Conservation (phyloP, 352 stramenopile species). For the Salisapilia sapeloensis region DNA sequence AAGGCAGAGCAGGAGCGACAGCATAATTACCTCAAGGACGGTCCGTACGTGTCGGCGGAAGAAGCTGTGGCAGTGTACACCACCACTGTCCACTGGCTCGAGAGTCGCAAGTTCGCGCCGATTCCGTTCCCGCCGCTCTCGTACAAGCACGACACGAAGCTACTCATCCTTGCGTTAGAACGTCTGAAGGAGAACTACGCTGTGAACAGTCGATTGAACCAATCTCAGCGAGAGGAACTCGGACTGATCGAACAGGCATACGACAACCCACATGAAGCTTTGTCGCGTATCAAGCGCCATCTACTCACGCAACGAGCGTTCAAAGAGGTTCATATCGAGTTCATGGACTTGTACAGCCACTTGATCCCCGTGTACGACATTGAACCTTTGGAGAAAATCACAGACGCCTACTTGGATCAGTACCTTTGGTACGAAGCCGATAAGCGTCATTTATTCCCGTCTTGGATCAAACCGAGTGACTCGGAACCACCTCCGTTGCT, state of each 20-base stretch:
- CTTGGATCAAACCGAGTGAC: constrained; percentile 99
- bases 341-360: constrained; percentile 99
- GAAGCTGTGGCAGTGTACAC: constrained; percentile 99
- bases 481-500: constrained; percentile 96
- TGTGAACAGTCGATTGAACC: constrained; percentile 95
- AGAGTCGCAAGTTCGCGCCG: constrained; percentile 97
- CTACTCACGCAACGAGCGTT: constrained; percentile 99
- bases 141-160: constrained; percentile 99
- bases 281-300: constrained; percentile 98
- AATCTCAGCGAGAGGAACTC: constrained; percentile 95
- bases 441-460: constrained; percentile 99
- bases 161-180: constrained; percentile 98
- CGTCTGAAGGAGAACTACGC: constrained; percentile 98
- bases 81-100: constrained; percentile 99
- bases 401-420: constrained; percentile 98
- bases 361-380: constrained; percentile 98
- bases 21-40: constrained; percentile 99
- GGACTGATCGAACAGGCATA: constrained; percentile 98
- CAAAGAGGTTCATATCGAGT: constrained; percentile 99
- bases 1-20: constrained; percentile 99
- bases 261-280: constrained; percentile 97
- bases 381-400: constrained; percentile 99
- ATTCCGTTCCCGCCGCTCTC: constrained; percentile 98
- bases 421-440: constrained; percentile 99
- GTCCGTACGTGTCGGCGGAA: constrained; percentile 97